Percentiles rank a stretch among this genome's conserved stretches.
phyloP scores from a whole-genome alignment of 768 basidiomycete genomes.

The Serendipita sp. region DNA sequence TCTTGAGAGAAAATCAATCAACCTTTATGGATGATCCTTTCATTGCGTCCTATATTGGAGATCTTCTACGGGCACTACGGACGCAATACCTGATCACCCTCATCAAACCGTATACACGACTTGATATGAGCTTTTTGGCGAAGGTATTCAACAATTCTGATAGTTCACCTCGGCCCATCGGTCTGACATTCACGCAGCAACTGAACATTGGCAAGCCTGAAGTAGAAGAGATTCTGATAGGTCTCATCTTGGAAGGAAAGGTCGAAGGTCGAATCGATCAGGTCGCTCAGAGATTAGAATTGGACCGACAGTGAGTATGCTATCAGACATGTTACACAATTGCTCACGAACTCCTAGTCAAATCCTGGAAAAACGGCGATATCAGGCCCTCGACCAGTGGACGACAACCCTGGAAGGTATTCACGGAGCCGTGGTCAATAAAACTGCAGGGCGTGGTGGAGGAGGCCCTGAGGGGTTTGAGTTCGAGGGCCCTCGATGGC shows the following conservation, averaged over 20 bases:
- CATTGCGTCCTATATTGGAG: conserved; percentile 91
- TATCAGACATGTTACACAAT: background rate
- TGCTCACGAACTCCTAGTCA: conserved; percentile 32
- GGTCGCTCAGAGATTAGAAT: conserved; percentile 80
- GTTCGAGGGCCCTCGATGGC: background rate
- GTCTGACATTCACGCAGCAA: conserved; percentile 44
- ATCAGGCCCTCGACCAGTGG: conserved; percentile 69
- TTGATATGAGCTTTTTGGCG: conserved; percentile 86
- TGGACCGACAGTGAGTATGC: conserved; percentile 62
- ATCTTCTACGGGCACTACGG: conserved; percentile 81
- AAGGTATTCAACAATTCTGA: conserved; percentile 36
- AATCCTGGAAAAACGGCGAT: conserved; percentile 76
- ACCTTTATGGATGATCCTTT: conserved; percentile 96
- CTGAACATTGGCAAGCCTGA: conserved; percentile 83
- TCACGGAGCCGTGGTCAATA: conserved; percentile 59
- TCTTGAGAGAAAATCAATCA: conserved; percentile 77
- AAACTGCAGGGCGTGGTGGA: conserved; percentile 21
- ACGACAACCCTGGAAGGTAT: conserved; percentile 63
- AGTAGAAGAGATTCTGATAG: conserved; percentile 86
- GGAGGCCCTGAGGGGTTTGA: conserved; percentile 4
- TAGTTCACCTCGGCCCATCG: background rate
- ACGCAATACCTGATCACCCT: conserved; percentile 97
- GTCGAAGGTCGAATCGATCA: conserved; percentile 96
- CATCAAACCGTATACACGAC: conserved; percentile 91
- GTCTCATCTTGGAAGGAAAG: conserved; percentile 90